A percentile compares a stretch with the other conserved stretches of the same genome.
Evolutionary conservation across 495 filamentous ascomycete species (phyloP).

Genomic region (Hyaloscypha hepaticicola): DNA sequence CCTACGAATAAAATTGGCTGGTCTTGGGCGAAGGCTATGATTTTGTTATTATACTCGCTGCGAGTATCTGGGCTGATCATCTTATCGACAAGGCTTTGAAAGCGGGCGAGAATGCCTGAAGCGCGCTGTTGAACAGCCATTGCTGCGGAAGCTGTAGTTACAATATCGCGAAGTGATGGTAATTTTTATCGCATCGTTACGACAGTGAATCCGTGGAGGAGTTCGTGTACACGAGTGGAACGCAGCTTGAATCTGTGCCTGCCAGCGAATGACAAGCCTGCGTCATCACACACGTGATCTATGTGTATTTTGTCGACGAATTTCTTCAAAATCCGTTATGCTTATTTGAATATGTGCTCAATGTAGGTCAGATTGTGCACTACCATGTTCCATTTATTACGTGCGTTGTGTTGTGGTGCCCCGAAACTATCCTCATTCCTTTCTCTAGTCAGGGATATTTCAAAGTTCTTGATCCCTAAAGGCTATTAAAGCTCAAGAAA

Average conservation of each 20-base stretch:
- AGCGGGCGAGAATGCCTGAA: conserved; percentile 15
- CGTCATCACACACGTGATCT: too few species aligned
- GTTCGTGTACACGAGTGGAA: not conserved
- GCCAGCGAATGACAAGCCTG: too few species aligned
- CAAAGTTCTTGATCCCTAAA: conserved; percentile 60
- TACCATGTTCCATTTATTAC: too few species aligned
- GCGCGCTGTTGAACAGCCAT: conserved; percentile 27
- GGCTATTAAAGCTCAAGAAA: conserved; percentile 62
- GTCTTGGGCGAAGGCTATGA: conserved; percentile 21
- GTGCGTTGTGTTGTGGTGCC: too few species aligned
- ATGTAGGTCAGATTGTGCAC: too few species aligned
- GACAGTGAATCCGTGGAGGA: not conserved
- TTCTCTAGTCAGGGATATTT: conserved; percentile 63
- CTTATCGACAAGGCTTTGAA: conserved; percentile 19
- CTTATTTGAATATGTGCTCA: too few species aligned
- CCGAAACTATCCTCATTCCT: conserved; percentile 56
- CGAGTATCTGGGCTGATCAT: conserved; percentile 24
- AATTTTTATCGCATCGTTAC: not conserved
- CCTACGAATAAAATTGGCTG: conserved; percentile 31
- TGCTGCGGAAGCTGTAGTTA: not conserved
- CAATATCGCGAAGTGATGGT: not conserved
- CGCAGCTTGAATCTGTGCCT: too few species aligned
- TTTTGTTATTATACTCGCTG: conserved; percentile 15
- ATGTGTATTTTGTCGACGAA: too few species aligned
- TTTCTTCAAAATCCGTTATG: too few species aligned